Evolutionary conservation across 352 stramenopile genomes (phyloP).

Genomic region (Phytophthora aleatoria): DNA sequence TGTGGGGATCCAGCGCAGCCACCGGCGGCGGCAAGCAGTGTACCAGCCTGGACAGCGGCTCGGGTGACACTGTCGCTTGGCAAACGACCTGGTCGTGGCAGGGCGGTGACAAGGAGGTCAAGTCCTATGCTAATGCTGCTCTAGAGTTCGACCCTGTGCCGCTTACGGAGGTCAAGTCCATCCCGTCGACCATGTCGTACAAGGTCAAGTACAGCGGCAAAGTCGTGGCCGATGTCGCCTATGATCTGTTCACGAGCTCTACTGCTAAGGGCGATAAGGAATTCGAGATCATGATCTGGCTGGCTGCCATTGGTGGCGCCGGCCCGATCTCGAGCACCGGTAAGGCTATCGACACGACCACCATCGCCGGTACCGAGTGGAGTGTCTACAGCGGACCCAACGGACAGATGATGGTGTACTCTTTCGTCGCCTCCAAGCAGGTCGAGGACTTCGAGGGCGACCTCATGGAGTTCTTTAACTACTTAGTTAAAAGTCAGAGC

Average conservation of each 20-base stretch:
- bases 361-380: conserved; percentile 34
- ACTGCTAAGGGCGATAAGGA: conserved; percentile 37
- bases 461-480: conserved; percentile 45
- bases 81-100: conserved; percentile 49
- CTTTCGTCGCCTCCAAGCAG: conserved; percentile 41
- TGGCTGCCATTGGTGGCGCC: conserved; percentile 40
- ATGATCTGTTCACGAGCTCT: conserved; percentile 49
- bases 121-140: conserved; percentile 51
- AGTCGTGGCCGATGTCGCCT: conserved; percentile 42
- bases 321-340: conserved; percentile 45
- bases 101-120: conserved; percentile 39
- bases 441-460: conserved; percentile 37
- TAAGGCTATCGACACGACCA: conserved; percentile 33
- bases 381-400: conserved; percentile 40
- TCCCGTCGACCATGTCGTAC: conserved; percentile 49
- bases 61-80: conserved; percentile 41
- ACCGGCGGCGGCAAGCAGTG: conserved; percentile 44
- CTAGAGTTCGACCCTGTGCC: conserved; percentile 44
- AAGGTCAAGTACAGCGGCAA: conserved; percentile 39
- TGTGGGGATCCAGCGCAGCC: conserved; percentile 35
- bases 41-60: conserved; percentile 39
- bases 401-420: conserved; percentile 46
- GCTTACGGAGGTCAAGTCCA: conserved; percentile 42
- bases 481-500: conserved; percentile 32
- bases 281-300: conserved; percentile 57